Percentiles rank a stretch among this genome's conserved stretches.
These are phyloP conservation scores for Fraxinus baroniana DNA, from an alignment of 305 asterid species.

Conservation along the genomic window DNA sequence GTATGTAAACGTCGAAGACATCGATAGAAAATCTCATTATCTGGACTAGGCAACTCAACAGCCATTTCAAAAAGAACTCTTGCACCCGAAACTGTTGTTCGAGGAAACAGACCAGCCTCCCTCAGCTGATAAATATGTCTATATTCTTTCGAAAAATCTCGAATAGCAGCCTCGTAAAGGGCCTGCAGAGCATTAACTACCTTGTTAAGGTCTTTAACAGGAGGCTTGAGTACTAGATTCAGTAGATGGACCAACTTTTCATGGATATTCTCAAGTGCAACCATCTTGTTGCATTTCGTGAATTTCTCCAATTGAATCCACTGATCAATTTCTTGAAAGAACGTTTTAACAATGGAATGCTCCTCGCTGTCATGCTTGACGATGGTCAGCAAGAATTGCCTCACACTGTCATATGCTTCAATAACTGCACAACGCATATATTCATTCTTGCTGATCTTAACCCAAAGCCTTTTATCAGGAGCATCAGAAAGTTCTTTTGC, in stretches of 20 bases:
- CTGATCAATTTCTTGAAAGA: conserved; percentile 81
- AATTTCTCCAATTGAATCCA: conserved; percentile 74
- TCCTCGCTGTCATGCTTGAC: conserved; percentile 73
- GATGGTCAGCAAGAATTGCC: conserved; percentile 67
- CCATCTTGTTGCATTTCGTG: conserved; percentile 66
- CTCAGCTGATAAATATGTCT: conserved; percentile 67
- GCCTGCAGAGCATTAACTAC: conserved; percentile 94
- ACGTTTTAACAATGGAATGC: conserved; percentile 71
- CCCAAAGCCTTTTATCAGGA: conserved; percentile 93
- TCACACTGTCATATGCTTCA: conserved; percentile 82
- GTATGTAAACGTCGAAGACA: conserved; percentile 82
- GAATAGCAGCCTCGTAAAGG: conserved; percentile 84
- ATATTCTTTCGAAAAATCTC: conserved; percentile 76
- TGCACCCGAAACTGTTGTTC: conserved; percentile 50
- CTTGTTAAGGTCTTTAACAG: conserved; percentile 53
- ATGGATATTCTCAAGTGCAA: conserved; percentile 63
- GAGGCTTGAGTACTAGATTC: conserved; percentile 57
- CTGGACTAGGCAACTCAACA: conserved; percentile 66
- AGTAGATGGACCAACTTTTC: conserved; percentile 77
- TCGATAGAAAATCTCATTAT: conserved; percentile 71
- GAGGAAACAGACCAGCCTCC: conserved; percentile 90
- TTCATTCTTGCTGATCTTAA: conserved; percentile 75
- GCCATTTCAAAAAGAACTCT: conserved; percentile 79
- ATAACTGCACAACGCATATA: conserved; percentile 85
- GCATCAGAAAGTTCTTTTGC: conserved; percentile 91